These are phyloP conservation scores for Fusarium oligoseptatum DNA, from an alignment of 2,329 filamentous ascomycete species.

Conservation along the genomic window DNA sequence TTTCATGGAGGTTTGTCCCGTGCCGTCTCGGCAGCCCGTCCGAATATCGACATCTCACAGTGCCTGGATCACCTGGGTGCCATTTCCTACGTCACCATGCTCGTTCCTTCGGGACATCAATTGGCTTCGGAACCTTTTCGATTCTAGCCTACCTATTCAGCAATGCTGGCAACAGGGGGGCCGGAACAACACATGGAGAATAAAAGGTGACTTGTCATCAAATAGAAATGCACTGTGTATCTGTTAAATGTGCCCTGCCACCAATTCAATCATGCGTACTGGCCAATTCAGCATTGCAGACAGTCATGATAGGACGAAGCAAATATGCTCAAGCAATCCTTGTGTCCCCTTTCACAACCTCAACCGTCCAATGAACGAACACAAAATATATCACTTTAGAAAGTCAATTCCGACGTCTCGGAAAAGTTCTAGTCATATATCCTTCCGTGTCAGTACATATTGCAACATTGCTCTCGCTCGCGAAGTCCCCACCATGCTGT, in stretches of 20 bases:
- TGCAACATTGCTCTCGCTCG: background rate
- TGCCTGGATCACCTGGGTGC: background rate
- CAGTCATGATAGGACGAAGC: background rate
- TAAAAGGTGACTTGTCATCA: background rate
- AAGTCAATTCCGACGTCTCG: background rate
- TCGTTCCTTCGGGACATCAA: background rate
- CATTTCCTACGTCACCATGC: background rate
- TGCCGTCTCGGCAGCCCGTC: background rate
- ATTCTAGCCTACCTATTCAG: background rate
- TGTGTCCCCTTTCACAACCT: background rate
- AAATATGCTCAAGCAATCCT: background rate
- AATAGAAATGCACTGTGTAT: background rate
- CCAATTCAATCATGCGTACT: slow-evolving; percentile 1
- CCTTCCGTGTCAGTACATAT: background rate
- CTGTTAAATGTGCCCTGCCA: background rate
- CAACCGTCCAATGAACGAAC: background rate
- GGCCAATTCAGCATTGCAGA: background rate
- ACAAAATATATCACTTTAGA: background rate
- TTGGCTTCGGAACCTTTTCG: background rate
- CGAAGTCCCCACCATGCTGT: background rate
- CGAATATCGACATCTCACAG: background rate
- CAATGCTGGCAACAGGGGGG: background rate
- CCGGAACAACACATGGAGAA: background rate
- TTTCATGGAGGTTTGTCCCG: background rate
- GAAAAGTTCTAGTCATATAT: background rate